These are phyloP conservation scores for Linnemannia schmuckeri DNA, from an alignment of 192 early-diverging fungal genomes.

Conservation along the genomic window DNA sequence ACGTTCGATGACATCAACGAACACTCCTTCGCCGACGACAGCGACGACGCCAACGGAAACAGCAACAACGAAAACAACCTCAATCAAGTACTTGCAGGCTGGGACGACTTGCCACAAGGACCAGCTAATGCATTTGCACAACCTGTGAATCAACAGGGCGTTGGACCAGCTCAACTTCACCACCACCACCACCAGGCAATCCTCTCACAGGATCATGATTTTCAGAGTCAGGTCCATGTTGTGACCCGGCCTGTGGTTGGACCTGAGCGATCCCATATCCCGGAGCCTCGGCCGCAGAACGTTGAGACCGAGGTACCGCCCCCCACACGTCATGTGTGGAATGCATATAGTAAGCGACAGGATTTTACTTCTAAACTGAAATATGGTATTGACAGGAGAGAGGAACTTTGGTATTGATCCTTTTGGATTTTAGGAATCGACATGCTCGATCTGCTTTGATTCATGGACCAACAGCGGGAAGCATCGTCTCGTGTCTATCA, in stretches of 20 bases:
- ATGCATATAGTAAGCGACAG: background rate
- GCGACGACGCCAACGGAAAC: conserved; percentile 4
- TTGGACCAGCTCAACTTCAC: background rate
- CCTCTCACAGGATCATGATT: conserved; percentile 32
- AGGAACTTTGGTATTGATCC: background rate
- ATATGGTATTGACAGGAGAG: background rate
- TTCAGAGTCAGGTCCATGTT: conserved; percentile 31
- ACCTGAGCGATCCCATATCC: conserved; percentile 2
- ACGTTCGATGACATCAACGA: conserved; percentile 24
- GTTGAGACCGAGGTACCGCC: conserved; percentile 29
- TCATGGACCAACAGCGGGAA: conserved; percentile 50
- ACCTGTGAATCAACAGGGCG: background rate
- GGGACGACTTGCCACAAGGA: background rate
- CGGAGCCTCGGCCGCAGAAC: conserved; percentile 40
- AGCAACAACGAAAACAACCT: background rate
- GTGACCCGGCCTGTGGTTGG: conserved; percentile 15
- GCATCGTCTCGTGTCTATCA: conserved; percentile 51
- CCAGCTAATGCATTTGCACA: background rate
- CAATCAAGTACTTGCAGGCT: too few relatives aligned
- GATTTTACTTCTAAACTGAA: background rate
- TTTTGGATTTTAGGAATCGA: conserved; percentile 29
- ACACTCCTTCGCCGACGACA: conserved; percentile 1
- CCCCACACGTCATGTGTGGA: too few relatives aligned
- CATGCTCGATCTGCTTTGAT: conserved; percentile 55
- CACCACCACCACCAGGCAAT: background rate